phyloP scores from a whole-genome alignment of 169 alveolate genomes.

The Plasmodium relictum region DNA sequence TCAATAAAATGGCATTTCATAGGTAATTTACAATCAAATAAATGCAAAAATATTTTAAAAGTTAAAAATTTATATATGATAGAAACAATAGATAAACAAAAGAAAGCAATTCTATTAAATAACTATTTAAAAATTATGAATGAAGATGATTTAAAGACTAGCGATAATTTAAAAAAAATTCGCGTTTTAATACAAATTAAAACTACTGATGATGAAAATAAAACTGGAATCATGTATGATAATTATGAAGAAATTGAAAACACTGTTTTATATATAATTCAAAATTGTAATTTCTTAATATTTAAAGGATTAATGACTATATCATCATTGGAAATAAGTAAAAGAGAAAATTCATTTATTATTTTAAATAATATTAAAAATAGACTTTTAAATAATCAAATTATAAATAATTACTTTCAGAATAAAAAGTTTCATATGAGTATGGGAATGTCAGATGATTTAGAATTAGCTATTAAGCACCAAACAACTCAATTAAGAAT shows the following conservation, averaged over 20 bases:
- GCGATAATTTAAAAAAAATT: slow-evolving; percentile 42
- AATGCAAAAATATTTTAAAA: slow-evolving; percentile 88
- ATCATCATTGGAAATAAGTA: slow-evolving; percentile 83
- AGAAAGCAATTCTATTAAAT: slow-evolving; percentile 90
- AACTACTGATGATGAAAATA: slow-evolving; percentile 90
- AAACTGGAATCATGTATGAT: slow-evolving; percentile 88
- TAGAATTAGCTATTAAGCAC: slow-evolving; percentile 91
- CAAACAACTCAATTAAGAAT: slow-evolving; percentile 94
- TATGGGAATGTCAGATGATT: slow-evolving; percentile 96
- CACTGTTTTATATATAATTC: slow-evolving; percentile 84
- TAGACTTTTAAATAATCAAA: slow-evolving; percentile 78
- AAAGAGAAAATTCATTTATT: slow-evolving; percentile 76
- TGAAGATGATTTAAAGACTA: slow-evolving; percentile 8
- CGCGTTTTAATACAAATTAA: slow-evolving; percentile 89
- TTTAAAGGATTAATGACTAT: slow-evolving; percentile 96
- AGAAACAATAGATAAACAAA: slow-evolving; percentile 92
- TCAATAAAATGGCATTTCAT: slow-evolving; percentile 96
- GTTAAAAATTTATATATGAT: slow-evolving; percentile 89
- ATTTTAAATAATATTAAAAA: slow-evolving; percentile 83
- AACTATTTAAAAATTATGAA: slow-evolving; percentile 74
- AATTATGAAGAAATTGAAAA: slow-evolving; percentile 79
- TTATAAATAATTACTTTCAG: slow-evolving; percentile 72
- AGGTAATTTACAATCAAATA: slow-evolving; percentile 95
- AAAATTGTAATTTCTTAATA: slow-evolving; percentile 84
- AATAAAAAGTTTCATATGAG: slow-evolving; percentile 85